phyloP scores from a whole-genome alignment of 306 rosid genomes.

The Vigna trinervia region DNA sequence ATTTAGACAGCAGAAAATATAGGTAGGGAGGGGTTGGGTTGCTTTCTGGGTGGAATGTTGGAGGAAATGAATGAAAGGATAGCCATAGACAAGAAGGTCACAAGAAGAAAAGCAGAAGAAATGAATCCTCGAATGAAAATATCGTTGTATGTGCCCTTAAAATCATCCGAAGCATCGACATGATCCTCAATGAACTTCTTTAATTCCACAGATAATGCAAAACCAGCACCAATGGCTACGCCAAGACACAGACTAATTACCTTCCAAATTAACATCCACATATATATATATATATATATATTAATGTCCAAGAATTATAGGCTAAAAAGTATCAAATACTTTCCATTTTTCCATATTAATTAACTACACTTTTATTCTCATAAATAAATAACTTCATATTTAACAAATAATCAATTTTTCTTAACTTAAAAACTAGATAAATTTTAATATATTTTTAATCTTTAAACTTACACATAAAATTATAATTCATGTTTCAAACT shows the following conservation, averaged over 20 bases:
- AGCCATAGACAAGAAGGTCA: constrained; percentile 45
- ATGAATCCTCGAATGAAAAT: constrained; percentile 39
- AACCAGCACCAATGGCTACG: constrained; percentile 59
- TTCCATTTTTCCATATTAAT: too few relatives aligned
- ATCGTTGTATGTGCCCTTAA: constrained; percentile 1
- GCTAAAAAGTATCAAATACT: too few relatives aligned
- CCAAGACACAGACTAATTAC: constrained; percentile 49
- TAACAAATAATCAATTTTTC: too few relatives aligned
- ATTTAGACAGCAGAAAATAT: too few relatives aligned
- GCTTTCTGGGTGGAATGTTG: constrained; percentile 5
- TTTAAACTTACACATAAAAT: too few relatives aligned
- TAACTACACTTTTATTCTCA: too few relatives aligned
- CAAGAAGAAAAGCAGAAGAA: constrained; percentile 46
- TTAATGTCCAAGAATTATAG: too few relatives aligned
- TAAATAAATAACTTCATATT: too few relatives aligned
- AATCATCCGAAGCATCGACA: neutral
- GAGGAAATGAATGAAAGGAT: constrained; percentile 58
- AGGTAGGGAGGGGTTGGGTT: neutral
- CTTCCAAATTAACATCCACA: constrained; percentile 20
- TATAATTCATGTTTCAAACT: too few relatives aligned
- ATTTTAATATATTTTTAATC: too few relatives aligned
- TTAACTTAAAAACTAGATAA: too few relatives aligned
- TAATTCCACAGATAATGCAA: constrained; percentile 49
- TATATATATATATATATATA: too few relatives aligned
- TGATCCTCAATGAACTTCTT: constrained; percentile 3